Base-by-base conservation (phyloP, 2,329 filamentous ascomycete genomes). In the Aspergillus sp. region DNA sequence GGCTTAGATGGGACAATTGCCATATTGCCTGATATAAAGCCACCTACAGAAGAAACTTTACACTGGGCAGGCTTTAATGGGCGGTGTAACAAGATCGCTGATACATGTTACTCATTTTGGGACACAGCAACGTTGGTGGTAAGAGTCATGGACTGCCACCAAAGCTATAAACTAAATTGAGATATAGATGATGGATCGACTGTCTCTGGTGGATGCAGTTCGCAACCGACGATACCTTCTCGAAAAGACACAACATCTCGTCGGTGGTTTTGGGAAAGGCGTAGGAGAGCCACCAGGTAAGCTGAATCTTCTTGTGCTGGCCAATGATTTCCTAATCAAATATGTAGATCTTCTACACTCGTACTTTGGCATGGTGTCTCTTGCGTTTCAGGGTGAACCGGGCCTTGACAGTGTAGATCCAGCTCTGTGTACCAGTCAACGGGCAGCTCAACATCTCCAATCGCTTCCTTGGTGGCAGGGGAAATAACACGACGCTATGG, bases 41-140 rank as follows among this genome's bases (percentile, higher is more conserved):
- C 56, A 9, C 48, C 45, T 13, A 53, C 40, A 37, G 56, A 42
- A 33, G 60, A 58, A 40, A 60, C 57, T 49, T 61, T 75, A 33
- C 66, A 70, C 7, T 78, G 77, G 58, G 77, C 88, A 1, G 93
- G 90, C 7, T 90, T 94, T 69, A 95, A 94, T 58, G 93, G 93
- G 27, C 82, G 93, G 39, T 83, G 81, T 62, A 96, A 95, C 71
- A 98, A 98, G 66, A 77, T 84, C 38, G 86, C 88, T 7, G 93
- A 98, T 67, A 97, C 93, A 0, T 98, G 93, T 69, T 98, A 98
- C 66, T 85, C 82, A 19, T 98, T 91, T 75, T 98, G 93, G 93
- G 88, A 88, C 0, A 77, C 78, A 4, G 89, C 81, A 2, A 81
- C 89, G 40, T 63, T 78, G 40, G 62, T 65, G 46, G 73, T 76